Evolutionary conservation across 371 early-diverging fungal species (phyloP).

Genomic region (Lichtheimia ramosa): DNA sequence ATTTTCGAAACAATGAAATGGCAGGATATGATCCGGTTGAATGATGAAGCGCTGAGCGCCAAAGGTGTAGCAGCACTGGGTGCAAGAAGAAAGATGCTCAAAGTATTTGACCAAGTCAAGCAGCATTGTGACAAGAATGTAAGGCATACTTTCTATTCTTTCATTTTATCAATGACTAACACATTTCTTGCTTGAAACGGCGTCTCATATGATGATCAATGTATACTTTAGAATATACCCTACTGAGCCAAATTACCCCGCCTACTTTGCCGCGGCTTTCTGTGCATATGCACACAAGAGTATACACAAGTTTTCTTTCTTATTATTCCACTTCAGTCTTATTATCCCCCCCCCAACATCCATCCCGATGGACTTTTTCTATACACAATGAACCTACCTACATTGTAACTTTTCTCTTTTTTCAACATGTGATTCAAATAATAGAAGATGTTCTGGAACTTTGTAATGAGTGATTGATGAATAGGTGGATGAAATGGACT

Average conservation of each 20-base stretch:
- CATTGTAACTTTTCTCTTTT: no score
- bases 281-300: no score
- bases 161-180: background rate
- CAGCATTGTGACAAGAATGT: slow-evolving; percentile 41
- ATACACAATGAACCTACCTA: no score
- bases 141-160: slow-evolving; percentile 11
- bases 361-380: no score
- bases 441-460: no score
- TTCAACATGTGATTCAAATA: no score
- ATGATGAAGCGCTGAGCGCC: slow-evolving; percentile 75
- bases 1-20: slow-evolving; percentile 83
- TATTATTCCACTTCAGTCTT: no score
- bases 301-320: no score
- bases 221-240: background rate
- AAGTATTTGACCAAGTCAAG: slow-evolving; percentile 90
- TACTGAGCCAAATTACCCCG: background rate
- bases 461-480: no score
- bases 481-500: no score
- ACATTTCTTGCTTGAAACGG: background rate
- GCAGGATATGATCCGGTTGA: slow-evolving; percentile 81
- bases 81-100: slow-evolving; percentile 92
- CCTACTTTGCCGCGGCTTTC: no score
- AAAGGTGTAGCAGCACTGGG: slow-evolving; percentile 92
- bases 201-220: background rate
- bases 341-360: no score